Conservation (phyloP, 2,329 filamentous ascomycete genomes). For the Neoscytalidium dimidiatum region DNA sequence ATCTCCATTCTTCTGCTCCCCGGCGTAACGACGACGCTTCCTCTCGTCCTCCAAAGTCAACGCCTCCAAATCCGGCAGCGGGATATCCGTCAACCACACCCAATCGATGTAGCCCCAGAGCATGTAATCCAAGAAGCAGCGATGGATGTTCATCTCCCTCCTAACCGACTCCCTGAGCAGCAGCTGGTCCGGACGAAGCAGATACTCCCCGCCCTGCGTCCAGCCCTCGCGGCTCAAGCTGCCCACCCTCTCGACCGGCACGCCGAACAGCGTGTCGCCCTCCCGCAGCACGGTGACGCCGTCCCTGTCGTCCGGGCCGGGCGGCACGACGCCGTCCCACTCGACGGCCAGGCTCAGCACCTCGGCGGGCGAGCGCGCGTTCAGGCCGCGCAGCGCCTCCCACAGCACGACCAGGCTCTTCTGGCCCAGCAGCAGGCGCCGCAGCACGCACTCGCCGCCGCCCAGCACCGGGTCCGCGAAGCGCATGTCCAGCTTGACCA, state of each 20-base stretch:
- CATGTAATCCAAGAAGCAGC: slow-evolving; percentile 16
- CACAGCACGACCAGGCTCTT: slow-evolving; percentile 58
- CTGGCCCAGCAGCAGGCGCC: slow-evolving; percentile 53
- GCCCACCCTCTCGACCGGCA: not conserved
- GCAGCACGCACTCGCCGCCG: slow-evolving; percentile 43
- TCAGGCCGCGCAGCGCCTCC: slow-evolving; percentile 60
- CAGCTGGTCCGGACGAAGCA: slow-evolving; percentile 22
- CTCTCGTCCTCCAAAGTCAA: not conserved
- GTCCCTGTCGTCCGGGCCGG: not conserved
- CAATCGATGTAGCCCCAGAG: slow-evolving; percentile 15
- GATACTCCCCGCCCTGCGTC: not conserved
- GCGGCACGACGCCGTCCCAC: slow-evolving; percentile 52
- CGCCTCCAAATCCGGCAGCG: not conserved
- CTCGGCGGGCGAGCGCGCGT: slow-evolving; percentile 53
- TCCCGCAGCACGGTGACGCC: too few species aligned
- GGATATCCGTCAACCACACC: not conserved
- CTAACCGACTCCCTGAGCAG: slow-evolving; percentile 19
- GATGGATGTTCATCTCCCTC: slow-evolving; percentile 7
- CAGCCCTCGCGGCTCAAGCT: slow-evolving; percentile 13
- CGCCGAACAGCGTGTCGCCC: not conserved
- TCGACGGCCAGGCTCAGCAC: slow-evolving; percentile 59
- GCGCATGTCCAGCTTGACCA: slow-evolving; percentile 71
- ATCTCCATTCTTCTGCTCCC: not conserved
- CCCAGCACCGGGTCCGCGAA: slow-evolving; percentile 65
- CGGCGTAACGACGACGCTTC: too few species aligned